Base-by-base conservation (phyloP, 2,329 filamentous ascomycete genomes). In the Erysiphe neolycopersici region DNA sequence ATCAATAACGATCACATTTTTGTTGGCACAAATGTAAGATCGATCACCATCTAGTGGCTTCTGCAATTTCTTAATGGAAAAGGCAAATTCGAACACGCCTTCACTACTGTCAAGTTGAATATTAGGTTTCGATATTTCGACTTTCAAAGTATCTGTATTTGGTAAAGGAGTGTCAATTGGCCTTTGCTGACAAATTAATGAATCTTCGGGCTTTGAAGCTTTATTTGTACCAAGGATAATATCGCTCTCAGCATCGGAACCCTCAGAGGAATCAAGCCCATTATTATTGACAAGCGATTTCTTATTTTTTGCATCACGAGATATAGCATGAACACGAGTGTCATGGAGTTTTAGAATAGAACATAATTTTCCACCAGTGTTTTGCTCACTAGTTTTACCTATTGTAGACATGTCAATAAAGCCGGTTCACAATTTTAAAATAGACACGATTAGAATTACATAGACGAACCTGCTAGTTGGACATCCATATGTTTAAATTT, bases 21-120 rank as follows among this genome's bases (percentile, higher is more conserved):
- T 45, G 43, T 11, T 45, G 47, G 30, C 42, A 38, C 37, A 40
- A 51, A 38, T 42, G 42, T 9, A 43, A 45, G 38, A n/a, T 29
- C 3, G 29, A n/a, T 41, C 30, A 17, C 22, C 5, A 12, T 26
- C 3, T 41, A 16, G 9, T 30, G 12, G 4, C n/a, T 16, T 17
- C 30, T 31, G 13, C 10, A 12, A n/a, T 33, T n/a, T 33, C n/a
- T n/a, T 33, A 14, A 5, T 9, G 5, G n/a, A 5, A 5, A 14
- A 11, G 32, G 16, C 22, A 19, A 35, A 6, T 2, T 16, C 29
- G n/a, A 40, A 30, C 17, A 41, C 32, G 32, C 42, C 38, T 36
- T 44, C 38, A 30, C 31, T 42, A 5, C 14, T 18, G 5, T 36
- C 43, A 16, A 14, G 13, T 11, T 18, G 26, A 5, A 16, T 31